Base-by-base conservation (phyloP, 2,329 filamentous ascomycete genomes). In the Diplodia seriata region DNA sequence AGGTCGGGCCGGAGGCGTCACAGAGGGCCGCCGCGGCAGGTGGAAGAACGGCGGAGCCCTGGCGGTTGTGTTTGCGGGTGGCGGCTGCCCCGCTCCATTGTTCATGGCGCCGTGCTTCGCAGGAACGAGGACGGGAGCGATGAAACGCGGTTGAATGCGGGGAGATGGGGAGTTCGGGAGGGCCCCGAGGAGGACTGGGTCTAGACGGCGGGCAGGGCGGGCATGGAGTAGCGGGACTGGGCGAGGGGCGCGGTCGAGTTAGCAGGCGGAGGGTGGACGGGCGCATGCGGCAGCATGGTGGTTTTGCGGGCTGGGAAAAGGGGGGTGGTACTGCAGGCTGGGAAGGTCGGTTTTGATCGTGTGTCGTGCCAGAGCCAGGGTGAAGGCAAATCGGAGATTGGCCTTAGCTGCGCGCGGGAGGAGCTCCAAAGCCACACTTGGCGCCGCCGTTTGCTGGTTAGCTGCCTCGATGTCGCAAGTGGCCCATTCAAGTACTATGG, bases 111-210 rank as follows among this genome's bases (percentile, higher is more conserved):
- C 54, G 38, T 53, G 64, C 15, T 51, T 61, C 56, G 49, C 56
- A 40, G 47, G 31, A 40, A 63, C 31, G 51, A 36, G 51, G 33
- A 15, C 40, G 54, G 31, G n/a, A 14, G 36, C 11, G 66, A 62
- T 67, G 66, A 67, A 62, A 67, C 56, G 38, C 66, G 56, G 29
- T 67, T 62, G 56, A 66, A 51, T 53, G 65, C 65, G 54, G 65
- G 65, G 65, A 56, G 63, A 66, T 47, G 36, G 20, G 20, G 40
- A 40, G 50, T 8, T 66, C 55, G 65, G 54, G 65, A 61, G 11
- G 55, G 33, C 31, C 66, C 66, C 62, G 62, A 50, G 54, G 56
- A 49, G 7, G 31, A 56, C 33, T 23, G 47, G 33, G 56, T 54
- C 43, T 67, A 67, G 38, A 43, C 36, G 66, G 49, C 47, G 49